phyloP scores from a whole-genome alignment of 2,329 filamentous ascomycete species.

The Grosmannia serpens region DNA sequence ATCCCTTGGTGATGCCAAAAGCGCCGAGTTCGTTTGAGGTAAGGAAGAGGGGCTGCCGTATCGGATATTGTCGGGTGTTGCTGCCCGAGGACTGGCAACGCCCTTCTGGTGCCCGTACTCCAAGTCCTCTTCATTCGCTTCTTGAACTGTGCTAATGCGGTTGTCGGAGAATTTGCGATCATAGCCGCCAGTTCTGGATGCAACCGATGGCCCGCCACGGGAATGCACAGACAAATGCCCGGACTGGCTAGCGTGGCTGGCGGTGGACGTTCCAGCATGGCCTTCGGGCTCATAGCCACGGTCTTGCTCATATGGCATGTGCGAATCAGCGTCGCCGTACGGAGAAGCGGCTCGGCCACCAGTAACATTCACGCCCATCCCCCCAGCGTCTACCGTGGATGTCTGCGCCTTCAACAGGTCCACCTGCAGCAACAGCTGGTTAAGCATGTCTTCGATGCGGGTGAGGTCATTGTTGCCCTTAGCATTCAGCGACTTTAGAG shows the following conservation, averaged over 20 bases:
- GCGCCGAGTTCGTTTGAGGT: slow-evolving; percentile 7
- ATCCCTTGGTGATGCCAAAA: slow-evolving; percentile 33
- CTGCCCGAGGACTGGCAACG: slow-evolving; percentile 25
- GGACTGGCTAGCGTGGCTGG: slow-evolving; percentile 62
- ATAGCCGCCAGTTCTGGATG: slow-evolving; percentile 29
- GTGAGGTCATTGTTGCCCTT: slow-evolving; percentile 81
- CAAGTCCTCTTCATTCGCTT: slow-evolving; percentile 67
- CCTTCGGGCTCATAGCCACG: slow-evolving; percentile 76
- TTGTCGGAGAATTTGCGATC: slow-evolving; percentile 57
- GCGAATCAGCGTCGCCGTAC: slow-evolving; percentile 58
- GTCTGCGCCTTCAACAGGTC: slow-evolving; percentile 63
- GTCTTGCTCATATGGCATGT: slow-evolving; percentile 55
- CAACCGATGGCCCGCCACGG: slow-evolving; percentile 26
- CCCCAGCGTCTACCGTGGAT: slow-evolving; percentile 15
- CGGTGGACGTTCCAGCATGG: slow-evolving; percentile 62
- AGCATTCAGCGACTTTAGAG: slow-evolving; percentile 79
- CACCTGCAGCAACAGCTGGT: slow-evolving; percentile 84
- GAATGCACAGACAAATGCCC: slow-evolving; percentile 56
- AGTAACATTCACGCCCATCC: slow-evolving; percentile 13
- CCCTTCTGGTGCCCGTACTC: slow-evolving; percentile 24
- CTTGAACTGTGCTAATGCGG: slow-evolving; percentile 81
- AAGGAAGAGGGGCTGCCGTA: slow-evolving; percentile 3
- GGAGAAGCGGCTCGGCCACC: slow-evolving; percentile 41
- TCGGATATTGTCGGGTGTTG: slow-evolving; percentile 38
- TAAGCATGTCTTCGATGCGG: slow-evolving; percentile 84